Percentiles rank a stretch among this genome's conserved stretches.
Evolutionary conservation across 331 rosid species (phyloP).

Genomic region (Telfairia occidentalis): DNA sequence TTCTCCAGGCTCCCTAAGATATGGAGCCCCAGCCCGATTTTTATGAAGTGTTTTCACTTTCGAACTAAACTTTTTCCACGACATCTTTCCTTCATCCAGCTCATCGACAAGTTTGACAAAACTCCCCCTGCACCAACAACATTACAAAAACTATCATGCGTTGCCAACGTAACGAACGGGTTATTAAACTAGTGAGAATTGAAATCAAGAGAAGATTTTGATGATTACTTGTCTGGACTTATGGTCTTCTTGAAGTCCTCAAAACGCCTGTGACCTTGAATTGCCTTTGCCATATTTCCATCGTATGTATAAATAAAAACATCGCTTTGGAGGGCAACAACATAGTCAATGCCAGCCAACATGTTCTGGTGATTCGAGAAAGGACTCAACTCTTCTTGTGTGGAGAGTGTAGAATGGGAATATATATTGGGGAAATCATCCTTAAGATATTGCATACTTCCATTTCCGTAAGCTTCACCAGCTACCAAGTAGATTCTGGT

Average conservation of each 20-base stretch:
- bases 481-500: constrained; percentile 84
- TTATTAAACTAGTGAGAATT: neutral
- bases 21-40: constrained; percentile 70
- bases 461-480: constrained; percentile 81
- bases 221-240: constrained; percentile 81
- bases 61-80: constrained; percentile 86
- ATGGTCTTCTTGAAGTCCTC: constrained; percentile 88
- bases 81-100: constrained; percentile 60
- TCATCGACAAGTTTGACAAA: constrained; percentile 78
- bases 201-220: neutral
- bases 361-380: constrained; percentile 84
- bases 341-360: constrained; percentile 97
- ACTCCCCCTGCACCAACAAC: constrained; percentile 54
- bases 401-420: constrained; percentile 71
- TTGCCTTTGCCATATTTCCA: constrained; percentile 99
- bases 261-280: constrained; percentile 93
- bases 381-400: constrained; percentile 60
- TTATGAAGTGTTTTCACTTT: constrained; percentile 57
- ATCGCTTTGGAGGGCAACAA: constrained; percentile 84
- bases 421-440: constrained; percentile 72
- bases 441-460: constrained; percentile 79
- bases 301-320: constrained; percentile 86
- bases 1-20: constrained; percentile 61
- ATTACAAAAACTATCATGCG: neutral
- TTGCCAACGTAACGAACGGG: neutral